Evolutionary conservation across 1,284 basidiomycete genomes (phyloP), one percentile per base, ranked within the genome.

Genomic region (Lentinula novae-zelandiae): DNA sequence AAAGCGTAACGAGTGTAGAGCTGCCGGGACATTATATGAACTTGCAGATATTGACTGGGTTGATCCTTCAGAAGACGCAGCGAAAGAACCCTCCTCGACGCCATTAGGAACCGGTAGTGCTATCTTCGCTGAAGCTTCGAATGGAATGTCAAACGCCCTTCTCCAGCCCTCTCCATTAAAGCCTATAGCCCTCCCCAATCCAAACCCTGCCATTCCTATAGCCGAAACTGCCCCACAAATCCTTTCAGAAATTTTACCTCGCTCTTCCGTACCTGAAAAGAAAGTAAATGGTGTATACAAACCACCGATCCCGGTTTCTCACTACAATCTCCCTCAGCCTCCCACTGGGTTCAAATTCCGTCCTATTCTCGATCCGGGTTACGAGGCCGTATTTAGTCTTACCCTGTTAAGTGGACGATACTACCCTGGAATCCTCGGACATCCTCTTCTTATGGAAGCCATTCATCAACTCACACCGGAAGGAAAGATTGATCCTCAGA

Each of bases 401-500:
- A 81, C 83, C 27, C 73, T 90, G 59, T 79, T 92, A 61, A 82
- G 82, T 44, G 90, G 90, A 36, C 78, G 90, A 58, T 92, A 92
- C 70, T 92, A 92, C 69, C 86, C 90, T 5, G 73, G 78, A 7
- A 75, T 92, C 20, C 76, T 89, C 34, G 67, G 74, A 10, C 89
- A 91, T 67, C 86, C 87, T 0, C 74, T 84, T 31, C 71, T 90
- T 44, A 13, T 22, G 7, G 71, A 72, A 10, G 68, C 72, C 2
- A 66, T 66, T 34, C 67, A 42, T 63, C 75, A 62, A 15, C n/a
- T 55, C 33, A 48, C 44, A 20, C 12, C 27, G 2, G 76, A 72
- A 12, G 75, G 75, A n/a, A 63, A 81, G 13, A 58, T 70, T 34
- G 73, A 76, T 38, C 71, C 36, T 40, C 42, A 44, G 3, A 34